phyloP scores from a whole-genome alignment of 352 stramenopile genomes.

The Lagenidium sp. region DNA sequence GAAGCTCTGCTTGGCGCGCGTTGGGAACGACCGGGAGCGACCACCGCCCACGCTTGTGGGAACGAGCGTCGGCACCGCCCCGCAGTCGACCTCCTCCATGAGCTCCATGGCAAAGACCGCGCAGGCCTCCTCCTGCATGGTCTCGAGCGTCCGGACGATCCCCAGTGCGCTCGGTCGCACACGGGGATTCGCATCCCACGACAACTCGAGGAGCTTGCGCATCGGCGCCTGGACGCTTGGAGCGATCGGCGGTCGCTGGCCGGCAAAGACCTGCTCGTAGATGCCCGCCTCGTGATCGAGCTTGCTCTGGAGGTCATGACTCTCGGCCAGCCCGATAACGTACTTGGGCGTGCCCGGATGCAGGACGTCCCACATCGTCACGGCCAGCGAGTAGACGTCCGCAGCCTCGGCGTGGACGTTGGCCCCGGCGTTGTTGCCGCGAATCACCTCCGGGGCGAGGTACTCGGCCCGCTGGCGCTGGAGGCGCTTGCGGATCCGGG shows the following conservation, averaged over 20 bases:
- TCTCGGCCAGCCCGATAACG: background rate
- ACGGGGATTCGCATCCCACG: constrained; percentile 45
- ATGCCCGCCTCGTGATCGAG: constrained; percentile 30
- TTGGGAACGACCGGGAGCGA: background rate
- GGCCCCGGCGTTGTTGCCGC: constrained; percentile 10
- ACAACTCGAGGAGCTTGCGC: constrained; percentile 40
- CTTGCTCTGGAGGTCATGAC: background rate
- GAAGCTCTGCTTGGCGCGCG: constrained; percentile 7
- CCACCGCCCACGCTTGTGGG: background rate
- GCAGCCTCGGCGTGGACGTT: constrained; percentile 26
- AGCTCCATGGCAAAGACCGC: constrained; percentile 34
- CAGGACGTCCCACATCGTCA: constrained; percentile 49
- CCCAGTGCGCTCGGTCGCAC: constrained; percentile 30
- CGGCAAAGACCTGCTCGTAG: constrained; percentile 28
- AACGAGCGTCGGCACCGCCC: constrained; percentile 12
- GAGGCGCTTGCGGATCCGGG: constrained; percentile 21
- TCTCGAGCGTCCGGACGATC: constrained; percentile 40
- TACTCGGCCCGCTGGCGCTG: no score
- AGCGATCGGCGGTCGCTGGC: constrained; percentile 30
- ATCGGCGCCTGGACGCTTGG: constrained; percentile 23
- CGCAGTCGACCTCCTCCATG: constrained; percentile 29
- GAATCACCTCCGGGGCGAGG: constrained; percentile 48
- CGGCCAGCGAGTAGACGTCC: constrained; percentile 35
- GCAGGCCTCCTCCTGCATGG: constrained; percentile 51
- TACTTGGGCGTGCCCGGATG: constrained; percentile 37